Percentiles rank a stretch among this genome's conserved stretches.
Evolutionary conservation across 2,329 filamentous ascomycete species (phyloP).

Genomic region (Coleophoma eucalyptorum): DNA sequence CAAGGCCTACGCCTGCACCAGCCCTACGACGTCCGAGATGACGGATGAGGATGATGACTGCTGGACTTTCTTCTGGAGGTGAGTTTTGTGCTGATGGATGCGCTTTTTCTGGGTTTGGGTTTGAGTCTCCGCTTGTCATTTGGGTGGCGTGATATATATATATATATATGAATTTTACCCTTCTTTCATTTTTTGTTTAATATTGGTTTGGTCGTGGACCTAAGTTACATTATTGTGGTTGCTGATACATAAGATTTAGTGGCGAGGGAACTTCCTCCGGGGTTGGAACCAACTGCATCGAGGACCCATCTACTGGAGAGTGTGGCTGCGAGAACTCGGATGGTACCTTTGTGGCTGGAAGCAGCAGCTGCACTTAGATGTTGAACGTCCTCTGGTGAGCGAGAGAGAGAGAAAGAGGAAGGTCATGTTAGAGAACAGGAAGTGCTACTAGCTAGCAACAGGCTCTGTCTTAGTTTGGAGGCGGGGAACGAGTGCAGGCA

Average conservation of each 20-base stretch:
- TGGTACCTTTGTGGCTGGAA: conserved; percentile 1
- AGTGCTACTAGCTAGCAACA: too few relatives aligned
- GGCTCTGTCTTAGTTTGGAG: too few relatives aligned
- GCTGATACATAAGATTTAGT: conserved; percentile 13
- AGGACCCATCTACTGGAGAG: conserved; percentile 26
- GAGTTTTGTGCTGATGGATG: conserved; percentile 1
- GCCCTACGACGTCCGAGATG: conserved; percentile 27
- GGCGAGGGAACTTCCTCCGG: conserved; percentile 25
- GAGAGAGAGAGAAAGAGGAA: background rate
- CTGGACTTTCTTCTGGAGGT: conserved; percentile 39
- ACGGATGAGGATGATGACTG: conserved; percentile 27
- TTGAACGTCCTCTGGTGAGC: background rate
- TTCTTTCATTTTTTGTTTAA: background rate
- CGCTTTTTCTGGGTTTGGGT: background rate
- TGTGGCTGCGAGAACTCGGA: conserved; percentile 19
- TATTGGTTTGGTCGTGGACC: background rate
- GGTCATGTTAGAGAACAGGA: too few relatives aligned
- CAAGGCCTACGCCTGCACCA: conserved; percentile 34
- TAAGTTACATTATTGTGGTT: background rate
- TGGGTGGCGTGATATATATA: too few relatives aligned
- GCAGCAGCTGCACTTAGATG: background rate
- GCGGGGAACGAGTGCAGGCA: too few relatives aligned
- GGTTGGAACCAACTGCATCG: conserved; percentile 33
- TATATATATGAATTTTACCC: too few relatives aligned
- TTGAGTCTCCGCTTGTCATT: too few relatives aligned